Conservation (phyloP, 192 early-diverging fungal genomes). For the Mortierella hygrophila region DNA sequence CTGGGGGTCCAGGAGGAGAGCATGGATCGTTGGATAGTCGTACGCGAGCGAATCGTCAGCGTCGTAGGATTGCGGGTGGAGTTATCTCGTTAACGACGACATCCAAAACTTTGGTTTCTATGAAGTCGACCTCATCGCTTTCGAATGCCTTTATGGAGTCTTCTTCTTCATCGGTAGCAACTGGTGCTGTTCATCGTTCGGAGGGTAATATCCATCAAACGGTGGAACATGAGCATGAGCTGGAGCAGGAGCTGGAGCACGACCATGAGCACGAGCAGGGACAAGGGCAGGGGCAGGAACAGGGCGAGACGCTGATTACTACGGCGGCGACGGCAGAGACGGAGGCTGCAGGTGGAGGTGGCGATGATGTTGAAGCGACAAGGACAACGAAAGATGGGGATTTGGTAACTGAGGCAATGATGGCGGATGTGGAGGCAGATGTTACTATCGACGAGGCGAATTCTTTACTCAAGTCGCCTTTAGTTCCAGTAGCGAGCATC, state of each 20-base stretch:
- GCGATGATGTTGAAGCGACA: background rate
- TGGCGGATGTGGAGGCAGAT: slow-evolving; percentile 11
- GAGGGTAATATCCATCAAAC: background rate
- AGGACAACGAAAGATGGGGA: background rate
- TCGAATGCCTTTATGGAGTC: slow-evolving; percentile 23
- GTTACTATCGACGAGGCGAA: slow-evolving; percentile 17
- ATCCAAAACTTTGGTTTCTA: slow-evolving; percentile 17
- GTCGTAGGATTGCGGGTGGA: slow-evolving; percentile 40
- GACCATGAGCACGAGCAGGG: background rate
- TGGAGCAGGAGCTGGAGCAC: background rate
- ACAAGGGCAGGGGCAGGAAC: background rate
- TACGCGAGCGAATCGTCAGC: slow-evolving; percentile 14
- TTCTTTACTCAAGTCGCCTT: slow-evolving; percentile 5
- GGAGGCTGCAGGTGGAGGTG: background rate
- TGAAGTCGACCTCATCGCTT: slow-evolving; percentile 23
- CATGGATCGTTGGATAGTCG: background rate
- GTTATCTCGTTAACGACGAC: slow-evolving; percentile 25
- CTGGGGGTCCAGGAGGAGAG: background rate
- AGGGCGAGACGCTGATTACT: background rate
- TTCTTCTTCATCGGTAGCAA: too few relatives aligned
- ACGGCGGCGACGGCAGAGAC: background rate
- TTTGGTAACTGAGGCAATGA: background rate
- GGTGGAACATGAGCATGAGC: background rate
- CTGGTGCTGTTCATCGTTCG: background rate
- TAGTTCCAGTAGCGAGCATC: background rate